Conservation (phyloP, 2,329 filamentous ascomycete genomes). For the Colletotrichum filicis region DNA sequence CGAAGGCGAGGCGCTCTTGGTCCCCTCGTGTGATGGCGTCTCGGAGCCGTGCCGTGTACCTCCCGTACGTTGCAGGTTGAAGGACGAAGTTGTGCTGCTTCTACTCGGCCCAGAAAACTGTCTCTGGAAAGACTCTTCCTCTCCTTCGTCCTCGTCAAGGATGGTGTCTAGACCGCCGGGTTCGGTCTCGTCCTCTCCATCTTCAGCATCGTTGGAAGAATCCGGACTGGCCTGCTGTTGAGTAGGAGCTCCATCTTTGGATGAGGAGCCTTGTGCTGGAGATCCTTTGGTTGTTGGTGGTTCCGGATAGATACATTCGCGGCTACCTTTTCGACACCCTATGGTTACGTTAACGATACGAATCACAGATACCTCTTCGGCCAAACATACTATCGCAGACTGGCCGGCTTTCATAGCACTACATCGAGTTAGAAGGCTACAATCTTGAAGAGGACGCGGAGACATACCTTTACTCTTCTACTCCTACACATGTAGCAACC, state of each 20-base stretch:
- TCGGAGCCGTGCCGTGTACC: constrained; percentile 60
- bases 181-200: constrained; percentile 52
- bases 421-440: constrained; percentile 31
- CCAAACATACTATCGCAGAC: constrained; percentile 78
- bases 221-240: constrained; percentile 60
- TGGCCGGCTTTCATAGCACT: constrained; percentile 93
- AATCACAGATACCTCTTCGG: constrained; percentile 28
- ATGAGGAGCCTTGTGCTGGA: constrained; percentile 43
- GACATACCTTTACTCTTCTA: constrained; percentile 80
- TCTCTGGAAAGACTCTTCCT: constrained; percentile 34
- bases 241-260: constrained; percentile 49
- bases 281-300: constrained; percentile 60
- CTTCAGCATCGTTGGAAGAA: constrained; percentile 66
- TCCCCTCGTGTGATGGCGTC: constrained; percentile 62
- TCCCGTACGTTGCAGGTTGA: constrained; percentile 46
- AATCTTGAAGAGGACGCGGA: background rate
- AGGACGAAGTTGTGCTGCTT: constrained; percentile 51
- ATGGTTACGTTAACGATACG: constrained; percentile 40
- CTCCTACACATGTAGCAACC: constrained; percentile 93
- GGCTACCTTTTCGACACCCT: constrained; percentile 92
- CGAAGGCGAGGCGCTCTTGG: constrained; percentile 64
- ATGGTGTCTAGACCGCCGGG: constrained; percentile 62
- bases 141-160: constrained; percentile 63
- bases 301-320: constrained; percentile 92
- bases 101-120: constrained; percentile 43